Evolutionary conservation across 1,284 basidiomycete species (phyloP), one percentile per base, ranked within the genome.

Genomic region (Irpex sp.): DNA sequence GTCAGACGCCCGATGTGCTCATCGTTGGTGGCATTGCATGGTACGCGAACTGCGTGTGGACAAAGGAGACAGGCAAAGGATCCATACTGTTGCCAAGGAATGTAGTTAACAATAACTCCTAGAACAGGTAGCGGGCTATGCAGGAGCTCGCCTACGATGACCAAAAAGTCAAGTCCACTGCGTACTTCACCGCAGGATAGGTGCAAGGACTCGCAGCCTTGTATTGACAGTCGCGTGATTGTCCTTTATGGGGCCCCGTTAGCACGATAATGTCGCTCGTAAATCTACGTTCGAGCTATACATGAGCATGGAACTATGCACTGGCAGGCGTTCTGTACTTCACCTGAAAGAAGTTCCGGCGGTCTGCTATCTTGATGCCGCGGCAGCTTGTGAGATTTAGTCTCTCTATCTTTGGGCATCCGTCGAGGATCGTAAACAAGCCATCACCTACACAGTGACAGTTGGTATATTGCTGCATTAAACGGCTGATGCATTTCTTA

Each of bases 301-400:
- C 26, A 26, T 26, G 26, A 26, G 26, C 26, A 26, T 26, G 26
- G 26, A 26, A 26, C 26, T 26, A 26, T 26, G 26, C 26, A 44
- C 40, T 44, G 40, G 40, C 26, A 26, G 26, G 26, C 26, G 26
- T 26, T 26, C 26, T 26, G 15, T 44, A 44, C 40, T 67, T 55
- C 62, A 86, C 87, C 77, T 89, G 85, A 68, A 91, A 91, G 69
- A 91, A 86, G n/a, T 81, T 79, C 21, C 88, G 77, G 36, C 89
- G 77, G 64, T 89, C 84, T 2, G 77, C 77, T 4, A 89, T 78
- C 13, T 69, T 78, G 58, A 91, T 78, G 4, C 88, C 83, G 61
- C 88, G 81, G 66, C 89, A 91, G 62, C 86, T 85, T 0, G 86
- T 90, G 40, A 91, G 73, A 68, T 90, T 84, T 8, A 91, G 71